Evolutionary conservation across 257 asterid species (phyloP), one percentile per base, ranked within the genome.

Genomic region (Nyctanthes arbortristis): DNA sequence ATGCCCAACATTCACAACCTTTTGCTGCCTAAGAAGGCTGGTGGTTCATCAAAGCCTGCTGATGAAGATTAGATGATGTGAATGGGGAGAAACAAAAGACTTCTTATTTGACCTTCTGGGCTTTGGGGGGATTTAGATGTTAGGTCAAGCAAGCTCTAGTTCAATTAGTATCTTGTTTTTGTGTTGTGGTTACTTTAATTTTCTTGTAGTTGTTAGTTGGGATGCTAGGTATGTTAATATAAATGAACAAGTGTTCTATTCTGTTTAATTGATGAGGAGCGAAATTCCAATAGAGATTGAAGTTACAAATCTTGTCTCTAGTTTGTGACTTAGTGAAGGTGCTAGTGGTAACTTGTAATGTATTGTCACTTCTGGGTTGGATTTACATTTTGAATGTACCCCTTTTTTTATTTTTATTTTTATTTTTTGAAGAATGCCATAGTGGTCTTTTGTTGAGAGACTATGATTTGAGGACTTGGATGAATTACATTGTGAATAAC

Each of bases 1-100:
- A 77, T 77, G 81, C 81, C 81, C 28, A 77, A 77, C 72, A 77
- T 77, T 62, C 81, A 77, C 72, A 77, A 77, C 72, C 81, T 77
- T 3, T 52, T 77, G 61, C 81, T 77, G 6, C 81, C 81, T 0
- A 77, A 77, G 68, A 77, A 77, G 54, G 39, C 81, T 0, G 81
- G 81, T 24, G 75, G 79, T 34, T 56, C 78, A 16, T 77, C 81
- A 18, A 77, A 77, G 75, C 78, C 81, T 9, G 78, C 69, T 0
- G 81, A 77, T 57, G 80, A 75, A 12, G 82, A 73, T 22, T 78
- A 78, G 69, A 43, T 32, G 25, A 0, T 45, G 47, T 24, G 18
- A 18, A 25, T 10, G 56, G 45, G 10, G 18, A 11, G 30, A 13
- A 4, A 30, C 0, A 12, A 33, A 47, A 1, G 13, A 49, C 14